phyloP scores from a whole-genome alignment of 257 asterid genomes.

The Osmanthus fragrans region DNA sequence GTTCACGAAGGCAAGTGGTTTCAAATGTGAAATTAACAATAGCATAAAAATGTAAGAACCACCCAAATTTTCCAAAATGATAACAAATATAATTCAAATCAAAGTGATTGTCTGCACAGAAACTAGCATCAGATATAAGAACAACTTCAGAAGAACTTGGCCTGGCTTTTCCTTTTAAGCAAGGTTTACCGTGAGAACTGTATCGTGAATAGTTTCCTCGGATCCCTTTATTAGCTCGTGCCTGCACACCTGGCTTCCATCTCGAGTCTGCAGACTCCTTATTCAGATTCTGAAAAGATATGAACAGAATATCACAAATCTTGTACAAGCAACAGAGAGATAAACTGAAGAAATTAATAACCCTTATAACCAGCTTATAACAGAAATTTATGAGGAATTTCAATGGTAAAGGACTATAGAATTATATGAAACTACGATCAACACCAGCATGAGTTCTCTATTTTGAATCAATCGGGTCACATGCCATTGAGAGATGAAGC shows the following conservation, averaged over 20 bases:
- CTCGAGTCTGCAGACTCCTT: constrained; percentile 68
- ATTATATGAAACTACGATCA: not conserved
- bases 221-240: constrained; percentile 58
- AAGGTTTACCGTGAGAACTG: constrained; percentile 56
- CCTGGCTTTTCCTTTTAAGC: not conserved
- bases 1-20: not conserved
- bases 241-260: constrained; percentile 68
- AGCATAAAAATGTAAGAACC: not conserved
- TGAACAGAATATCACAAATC: constrained; percentile 4
- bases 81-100: not conserved
- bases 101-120: constrained; percentile 3
- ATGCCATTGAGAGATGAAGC: not conserved
- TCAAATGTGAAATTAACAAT: not conserved
- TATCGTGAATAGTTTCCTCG: constrained; percentile 64
- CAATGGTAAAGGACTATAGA: not conserved
- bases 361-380: constrained; percentile 13
- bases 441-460: not conserved
- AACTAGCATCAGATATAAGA: constrained; percentile 9
- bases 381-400: constrained; percentile 8
- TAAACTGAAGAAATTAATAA: constrained; percentile 12
- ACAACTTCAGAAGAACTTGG: not conserved
- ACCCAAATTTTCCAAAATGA: constrained; percentile 9
- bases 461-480: not conserved
- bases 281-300: constrained; percentile 49
- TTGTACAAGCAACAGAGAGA: not conserved